A percentile compares a stretch with the other conserved stretches of the same genome.
Conservation (phyloP, 176 grass and related monocot genomes). For the Phyllostachys edulis region DNA sequence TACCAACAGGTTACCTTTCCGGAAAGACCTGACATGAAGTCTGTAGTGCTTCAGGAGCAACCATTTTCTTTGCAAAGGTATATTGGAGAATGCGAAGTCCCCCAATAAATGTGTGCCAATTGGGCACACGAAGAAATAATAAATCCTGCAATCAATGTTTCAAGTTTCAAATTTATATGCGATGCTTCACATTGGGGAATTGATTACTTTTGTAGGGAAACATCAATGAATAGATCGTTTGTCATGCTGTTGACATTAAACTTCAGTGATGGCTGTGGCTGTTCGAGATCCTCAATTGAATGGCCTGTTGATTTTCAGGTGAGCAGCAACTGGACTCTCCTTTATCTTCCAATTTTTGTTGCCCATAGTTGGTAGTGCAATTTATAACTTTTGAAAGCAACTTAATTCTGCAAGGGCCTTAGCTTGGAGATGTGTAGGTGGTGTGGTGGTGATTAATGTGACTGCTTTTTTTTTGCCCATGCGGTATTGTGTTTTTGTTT, state of each 20-base stretch:
- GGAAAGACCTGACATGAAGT: constrained; percentile 79
- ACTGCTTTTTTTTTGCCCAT: not conserved
- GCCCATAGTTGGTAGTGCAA: not conserved
- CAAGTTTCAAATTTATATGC: constrained; percentile 19
- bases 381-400: constrained; percentile 1
- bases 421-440: not conserved
- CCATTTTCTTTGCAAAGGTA: constrained; percentile 93
- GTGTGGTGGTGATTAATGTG: not conserved
- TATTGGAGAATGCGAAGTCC: not conserved
- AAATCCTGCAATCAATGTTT: not conserved
- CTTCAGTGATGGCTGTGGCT: constrained; percentile 81
- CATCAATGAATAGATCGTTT: constrained; percentile 65
- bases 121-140: not conserved
- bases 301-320: constrained; percentile 84
- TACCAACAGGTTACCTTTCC: constrained; percentile 79
- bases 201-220: constrained; percentile 69
- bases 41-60: constrained; percentile 69
- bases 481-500: too few species aligned
- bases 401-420: not conserved
- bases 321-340: constrained; percentile 20
- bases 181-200: constrained; percentile 30
- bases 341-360: constrained; percentile 20
- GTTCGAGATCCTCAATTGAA: constrained; percentile 60
- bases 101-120: not conserved
- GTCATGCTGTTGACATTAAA: constrained; percentile 79